Evolutionary conservation across 208 protist species (phyloP).

Genomic region (Leishmania arabica): DNA sequence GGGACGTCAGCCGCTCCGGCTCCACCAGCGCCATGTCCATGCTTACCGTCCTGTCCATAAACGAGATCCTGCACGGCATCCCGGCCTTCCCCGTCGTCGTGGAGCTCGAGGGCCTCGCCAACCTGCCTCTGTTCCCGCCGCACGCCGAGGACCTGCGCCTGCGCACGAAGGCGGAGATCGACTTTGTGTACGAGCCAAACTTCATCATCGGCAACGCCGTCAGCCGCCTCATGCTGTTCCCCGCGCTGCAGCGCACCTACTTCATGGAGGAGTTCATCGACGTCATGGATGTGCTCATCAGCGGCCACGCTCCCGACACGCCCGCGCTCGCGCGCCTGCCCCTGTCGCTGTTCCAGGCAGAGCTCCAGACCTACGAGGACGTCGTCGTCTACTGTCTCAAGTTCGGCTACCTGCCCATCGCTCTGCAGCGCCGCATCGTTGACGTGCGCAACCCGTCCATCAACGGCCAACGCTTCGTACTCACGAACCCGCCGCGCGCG

Average conservation of each 20-base stretch:
- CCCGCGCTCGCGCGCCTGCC: slow-evolving; percentile 67
- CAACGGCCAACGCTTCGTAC: slow-evolving; percentile 72
- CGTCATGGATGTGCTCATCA: slow-evolving; percentile 79
- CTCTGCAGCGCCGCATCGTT: slow-evolving; percentile 66
- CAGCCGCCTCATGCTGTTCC: slow-evolving; percentile 79
- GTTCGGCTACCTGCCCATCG: slow-evolving; percentile 70
- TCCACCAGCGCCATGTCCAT: slow-evolving; percentile 87
- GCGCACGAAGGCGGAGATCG: slow-evolving; percentile 56
- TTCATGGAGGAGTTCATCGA: slow-evolving; percentile 86
- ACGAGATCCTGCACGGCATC: slow-evolving; percentile 62
- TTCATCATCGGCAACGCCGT: slow-evolving; percentile 85
- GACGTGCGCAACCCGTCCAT: slow-evolving; percentile 61
- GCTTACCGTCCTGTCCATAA: slow-evolving; percentile 72
- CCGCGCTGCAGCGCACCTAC: slow-evolving; percentile 69
- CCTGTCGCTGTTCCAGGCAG: slow-evolving; percentile 46
- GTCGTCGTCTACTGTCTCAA: slow-evolving; percentile 70
- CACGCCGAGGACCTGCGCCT: slow-evolving; percentile 63
- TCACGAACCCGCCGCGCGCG: slow-evolving; percentile 78
- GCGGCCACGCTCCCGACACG: slow-evolving; percentile 53
- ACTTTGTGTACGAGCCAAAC: slow-evolving; percentile 88
- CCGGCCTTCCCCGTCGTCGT: slow-evolving; percentile 78
- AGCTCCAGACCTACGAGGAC: slow-evolving; percentile 75
- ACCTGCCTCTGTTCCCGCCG: slow-evolving; percentile 78
- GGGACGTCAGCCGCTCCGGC: slow-evolving; percentile 65
- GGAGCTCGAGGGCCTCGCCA: slow-evolving; percentile 71